Conservation (phyloP, 139 green algal species). For the Picochlorum sp. region DNA sequence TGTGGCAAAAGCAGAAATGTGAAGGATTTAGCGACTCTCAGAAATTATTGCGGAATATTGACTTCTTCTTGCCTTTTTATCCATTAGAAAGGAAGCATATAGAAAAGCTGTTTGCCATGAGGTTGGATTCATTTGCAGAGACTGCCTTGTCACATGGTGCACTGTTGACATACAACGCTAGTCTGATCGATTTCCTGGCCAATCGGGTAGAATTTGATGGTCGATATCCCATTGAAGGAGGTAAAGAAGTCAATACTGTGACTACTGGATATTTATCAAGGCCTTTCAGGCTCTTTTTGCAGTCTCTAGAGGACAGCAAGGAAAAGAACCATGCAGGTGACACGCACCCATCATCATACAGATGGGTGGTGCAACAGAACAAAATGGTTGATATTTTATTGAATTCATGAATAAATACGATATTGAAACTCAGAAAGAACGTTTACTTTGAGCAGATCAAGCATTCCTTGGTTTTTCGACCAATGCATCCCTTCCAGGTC, state of each 20-base stretch:
- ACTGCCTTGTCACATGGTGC: background rate
- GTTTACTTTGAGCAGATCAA: too few species aligned
- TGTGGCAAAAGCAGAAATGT: slow-evolving; percentile 50
- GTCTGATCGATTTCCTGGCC: slow-evolving; percentile 48
- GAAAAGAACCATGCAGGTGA: slow-evolving; percentile 3
- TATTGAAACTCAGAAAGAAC: too few species aligned
- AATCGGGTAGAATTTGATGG: slow-evolving; percentile 58
- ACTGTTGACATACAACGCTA: slow-evolving; percentile 33
- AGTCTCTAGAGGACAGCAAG: slow-evolving; percentile 4
- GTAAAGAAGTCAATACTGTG: slow-evolving; percentile 47
- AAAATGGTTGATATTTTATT: too few species aligned
- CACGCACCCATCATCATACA: background rate
- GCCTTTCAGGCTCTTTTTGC: slow-evolving; percentile 25
- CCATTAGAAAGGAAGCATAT: slow-evolving; percentile 53
- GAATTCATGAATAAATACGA: too few species aligned
- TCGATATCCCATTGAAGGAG: slow-evolving; percentile 57
- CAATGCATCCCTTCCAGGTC: slow-evolving; percentile 61
- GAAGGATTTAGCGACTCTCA: slow-evolving; percentile 59
- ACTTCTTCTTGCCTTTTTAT: slow-evolving; percentile 72
- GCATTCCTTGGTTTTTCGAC: slow-evolving; percentile 3
- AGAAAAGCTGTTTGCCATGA: slow-evolving; percentile 34
- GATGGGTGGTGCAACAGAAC: background rate
- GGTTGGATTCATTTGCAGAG: slow-evolving; percentile 19
- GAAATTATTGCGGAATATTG: slow-evolving; percentile 56
- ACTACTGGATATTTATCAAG: slow-evolving; percentile 48